A percentile compares a stretch with the other conserved stretches of the same genome.
Conservation (phyloP, 1,284 basidiomycete species). For the Cutaneotrichosporon daszewskae region DNA sequence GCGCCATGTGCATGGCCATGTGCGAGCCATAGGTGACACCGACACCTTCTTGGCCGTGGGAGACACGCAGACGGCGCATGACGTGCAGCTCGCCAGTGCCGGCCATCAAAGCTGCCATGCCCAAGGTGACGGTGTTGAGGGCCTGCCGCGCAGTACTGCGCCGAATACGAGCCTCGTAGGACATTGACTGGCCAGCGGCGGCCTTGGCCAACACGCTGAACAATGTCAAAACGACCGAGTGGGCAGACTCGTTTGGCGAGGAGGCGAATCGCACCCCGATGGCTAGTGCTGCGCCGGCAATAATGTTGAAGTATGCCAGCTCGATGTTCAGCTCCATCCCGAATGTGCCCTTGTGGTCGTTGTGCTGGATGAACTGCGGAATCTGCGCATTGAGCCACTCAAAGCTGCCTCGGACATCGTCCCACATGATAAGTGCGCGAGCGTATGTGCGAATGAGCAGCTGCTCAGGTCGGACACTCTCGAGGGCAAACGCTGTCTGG, state of each 20-base stretch:
- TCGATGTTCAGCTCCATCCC: constrained; percentile 65
- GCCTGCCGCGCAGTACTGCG: constrained; percentile 81
- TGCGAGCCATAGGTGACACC: constrained; percentile 83
- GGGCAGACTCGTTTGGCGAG: constrained; percentile 79
- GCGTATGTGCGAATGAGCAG: constrained; percentile 74
- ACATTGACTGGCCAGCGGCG: constrained; percentile 57
- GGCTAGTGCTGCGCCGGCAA: constrained; percentile 85
- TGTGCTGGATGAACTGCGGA: constrained; percentile 63
- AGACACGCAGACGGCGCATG: constrained; percentile 77
- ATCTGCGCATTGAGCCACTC: constrained; percentile 75
- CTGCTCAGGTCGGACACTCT: constrained; percentile 81
- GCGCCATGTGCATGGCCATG: constrained; percentile 82
- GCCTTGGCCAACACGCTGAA: constrained; percentile 62
- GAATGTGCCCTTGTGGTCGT: constrained; percentile 47
- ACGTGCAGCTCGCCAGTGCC: constrained; percentile 92
- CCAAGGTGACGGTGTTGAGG: constrained; percentile 76
- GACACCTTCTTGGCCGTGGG: constrained; percentile 79
- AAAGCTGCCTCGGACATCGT: constrained; percentile 62
- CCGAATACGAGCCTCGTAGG: constrained; percentile 78
- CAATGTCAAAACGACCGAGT: constrained; percentile 70
- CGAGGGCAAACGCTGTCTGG: constrained; percentile 67
- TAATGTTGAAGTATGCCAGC: constrained; percentile 79
- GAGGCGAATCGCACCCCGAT: constrained; percentile 91
- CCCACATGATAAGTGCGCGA: constrained; percentile 81
- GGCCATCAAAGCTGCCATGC: constrained; percentile 87